Evolutionary conservation across 345 rosid genomes (phyloP).

Genomic region (Leavenworthia alabamica): DNA sequence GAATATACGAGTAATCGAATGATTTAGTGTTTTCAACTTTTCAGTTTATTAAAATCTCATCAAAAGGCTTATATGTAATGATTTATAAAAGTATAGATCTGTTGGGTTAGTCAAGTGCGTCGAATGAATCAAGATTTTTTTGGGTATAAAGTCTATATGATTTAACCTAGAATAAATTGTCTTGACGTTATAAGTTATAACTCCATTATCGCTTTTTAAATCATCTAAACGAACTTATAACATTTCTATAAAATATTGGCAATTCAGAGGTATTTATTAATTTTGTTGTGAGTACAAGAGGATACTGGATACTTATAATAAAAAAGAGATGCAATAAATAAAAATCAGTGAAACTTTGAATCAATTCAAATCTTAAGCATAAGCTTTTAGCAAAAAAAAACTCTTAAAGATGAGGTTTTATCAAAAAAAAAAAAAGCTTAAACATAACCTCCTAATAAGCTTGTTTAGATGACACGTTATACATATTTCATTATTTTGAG

Average conservation of each 20-base stretch:
- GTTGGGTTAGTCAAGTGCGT: neutral
- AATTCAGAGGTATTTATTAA: neutral
- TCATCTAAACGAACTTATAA: neutral
- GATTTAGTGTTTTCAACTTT: neutral
- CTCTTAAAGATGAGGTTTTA: too few species aligned
- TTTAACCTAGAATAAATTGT: neutral
- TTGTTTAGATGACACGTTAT: conserved; percentile 17
- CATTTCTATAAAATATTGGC: neutral
- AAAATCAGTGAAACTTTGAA: neutral
- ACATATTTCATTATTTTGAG: conserved; percentile 17
- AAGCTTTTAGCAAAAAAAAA: too few species aligned
- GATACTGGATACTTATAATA: neutral
- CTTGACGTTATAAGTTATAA: neutral
- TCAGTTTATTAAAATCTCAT: neutral
- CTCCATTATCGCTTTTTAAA: neutral
- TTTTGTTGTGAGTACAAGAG: neutral
- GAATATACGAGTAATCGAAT: neutral
- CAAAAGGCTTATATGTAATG: neutral
- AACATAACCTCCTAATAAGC: neutral
- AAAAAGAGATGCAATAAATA: neutral
- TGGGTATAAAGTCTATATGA: neutral
- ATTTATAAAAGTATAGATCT: neutral
- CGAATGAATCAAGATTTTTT: neutral
- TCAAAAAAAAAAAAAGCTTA: too few species aligned
- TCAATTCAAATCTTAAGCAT: neutral